These are phyloP conservation scores for Glycyrrhiza uralensis DNA, from an alignment of 306 rosid genomes.

Conservation along the genomic window DNA sequence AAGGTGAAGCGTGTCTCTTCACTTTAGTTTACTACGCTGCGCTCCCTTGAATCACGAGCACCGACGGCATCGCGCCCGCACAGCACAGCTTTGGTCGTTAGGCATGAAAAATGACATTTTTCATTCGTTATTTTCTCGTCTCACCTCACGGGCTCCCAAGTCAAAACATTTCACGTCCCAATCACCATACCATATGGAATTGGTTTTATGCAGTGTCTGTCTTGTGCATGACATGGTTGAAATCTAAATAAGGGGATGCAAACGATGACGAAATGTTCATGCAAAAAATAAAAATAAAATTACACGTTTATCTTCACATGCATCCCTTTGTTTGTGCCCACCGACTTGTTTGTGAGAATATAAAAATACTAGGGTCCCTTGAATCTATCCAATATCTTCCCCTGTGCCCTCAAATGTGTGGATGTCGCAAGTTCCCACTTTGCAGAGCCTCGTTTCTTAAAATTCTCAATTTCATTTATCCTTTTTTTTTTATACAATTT, in stretches of 20 bases:
- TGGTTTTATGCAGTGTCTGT: background rate
- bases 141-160: constrained; percentile 13
- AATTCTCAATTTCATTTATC: background rate
- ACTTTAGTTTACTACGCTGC: too few relatives aligned
- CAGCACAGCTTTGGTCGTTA: background rate
- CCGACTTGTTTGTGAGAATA: background rate
- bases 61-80: constrained; percentile 22
- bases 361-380: background rate
- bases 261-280: background rate
- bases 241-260: background rate
- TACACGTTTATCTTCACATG: constrained; percentile 1
- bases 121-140: background rate
- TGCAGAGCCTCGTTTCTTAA: background rate
- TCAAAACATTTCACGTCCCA: background rate
- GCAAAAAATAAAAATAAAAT: background rate
- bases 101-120: background rate
- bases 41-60: background rate
- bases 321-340: background rate
- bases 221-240: too few relatives aligned
- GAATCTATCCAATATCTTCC: background rate
- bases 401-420: background rate
- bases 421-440: background rate
- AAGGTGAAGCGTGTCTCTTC: background rate
- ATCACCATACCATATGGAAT: background rate
- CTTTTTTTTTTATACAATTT: background rate